Evolutionary conservation across 257 asterid species (phyloP).

Genomic region (Fraxinus cuspidata): DNA sequence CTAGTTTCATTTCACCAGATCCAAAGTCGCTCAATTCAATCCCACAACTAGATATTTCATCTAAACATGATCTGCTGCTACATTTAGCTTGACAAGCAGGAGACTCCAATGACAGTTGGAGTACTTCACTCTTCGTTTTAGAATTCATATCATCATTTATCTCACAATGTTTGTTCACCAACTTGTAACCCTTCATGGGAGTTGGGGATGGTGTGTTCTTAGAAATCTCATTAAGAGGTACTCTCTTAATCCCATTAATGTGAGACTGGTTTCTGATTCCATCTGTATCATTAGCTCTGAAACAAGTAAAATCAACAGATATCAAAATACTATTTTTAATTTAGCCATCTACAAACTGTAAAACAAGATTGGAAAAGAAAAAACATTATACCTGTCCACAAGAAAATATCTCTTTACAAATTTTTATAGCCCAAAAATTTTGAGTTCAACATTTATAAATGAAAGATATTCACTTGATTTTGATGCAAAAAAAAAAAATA

Average conservation of each 20-base stretch:
- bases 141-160: conserved; percentile 20
- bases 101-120: conserved; percentile 16
- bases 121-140: conserved; percentile 27
- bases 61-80: conserved; percentile 18
- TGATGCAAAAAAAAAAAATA: background rate
- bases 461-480: background rate
- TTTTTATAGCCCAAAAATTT: background rate
- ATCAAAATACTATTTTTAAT: background rate
- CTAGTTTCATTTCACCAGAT: conserved; percentile 19
- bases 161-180: conserved; percentile 11
- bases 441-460: background rate
- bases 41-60: conserved; percentile 22
- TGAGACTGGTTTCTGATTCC: conserved; percentile 29
- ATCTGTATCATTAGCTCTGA: conserved; percentile 43
- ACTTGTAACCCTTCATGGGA: conserved; percentile 23
- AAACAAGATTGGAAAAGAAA: conserved; percentile 2
- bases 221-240: conserved; percentile 60
- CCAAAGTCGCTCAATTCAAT: conserved; percentile 29
- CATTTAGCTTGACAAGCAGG: conserved; percentile 32
- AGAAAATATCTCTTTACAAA: background rate
- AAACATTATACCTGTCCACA: background rate
- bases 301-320: conserved; percentile 19
- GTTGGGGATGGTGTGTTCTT: conserved; percentile 38
- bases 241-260: conserved; percentile 40
- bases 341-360: conserved; percentile 10